Evolutionary conservation across 306 rosid genomes (phyloP).

Genomic region (Trifolium repens): DNA sequence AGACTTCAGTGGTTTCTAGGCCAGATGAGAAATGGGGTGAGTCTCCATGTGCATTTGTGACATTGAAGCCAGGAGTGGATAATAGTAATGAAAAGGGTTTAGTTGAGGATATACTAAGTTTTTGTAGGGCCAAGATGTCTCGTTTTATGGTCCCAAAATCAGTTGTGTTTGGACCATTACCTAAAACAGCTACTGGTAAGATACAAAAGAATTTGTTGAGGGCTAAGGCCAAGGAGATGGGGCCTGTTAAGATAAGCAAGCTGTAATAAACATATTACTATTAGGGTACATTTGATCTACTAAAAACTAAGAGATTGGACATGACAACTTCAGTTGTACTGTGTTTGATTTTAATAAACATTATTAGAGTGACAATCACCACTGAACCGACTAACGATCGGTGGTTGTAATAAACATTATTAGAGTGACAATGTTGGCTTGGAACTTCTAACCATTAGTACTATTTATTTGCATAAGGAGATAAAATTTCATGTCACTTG

Average conservation of each 20-base stretch:
- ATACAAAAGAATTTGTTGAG: not conserved
- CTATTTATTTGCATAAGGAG: no score
- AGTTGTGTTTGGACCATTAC: slow-evolving; percentile 1
- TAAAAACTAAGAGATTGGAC: no score
- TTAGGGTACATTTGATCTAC: no score
- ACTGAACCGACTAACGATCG: no score
- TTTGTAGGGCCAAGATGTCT: not conserved
- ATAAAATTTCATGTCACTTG: no score
- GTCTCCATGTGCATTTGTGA: slow-evolving; percentile 2
- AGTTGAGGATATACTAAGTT: not conserved
- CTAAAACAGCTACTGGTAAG: slow-evolving; percentile 7
- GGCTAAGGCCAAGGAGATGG: not conserved
- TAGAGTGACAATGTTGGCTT: no score
- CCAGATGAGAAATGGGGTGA: slow-evolving; percentile 10
- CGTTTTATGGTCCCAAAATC: not conserved
- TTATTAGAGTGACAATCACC: no score
- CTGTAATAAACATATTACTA: not conserved
- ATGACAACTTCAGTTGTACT: no score
- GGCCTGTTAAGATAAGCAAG: not conserved
- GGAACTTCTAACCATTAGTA: no score
- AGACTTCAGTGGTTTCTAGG: not conserved
- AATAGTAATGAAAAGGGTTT: not conserved
- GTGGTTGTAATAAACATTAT: no score
- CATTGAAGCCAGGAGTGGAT: not conserved
- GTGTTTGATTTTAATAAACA: no score